Evolutionary conservation across 495 filamentous ascomycete genomes (phyloP).

Genomic region (Aspergillus conjunctus): DNA sequence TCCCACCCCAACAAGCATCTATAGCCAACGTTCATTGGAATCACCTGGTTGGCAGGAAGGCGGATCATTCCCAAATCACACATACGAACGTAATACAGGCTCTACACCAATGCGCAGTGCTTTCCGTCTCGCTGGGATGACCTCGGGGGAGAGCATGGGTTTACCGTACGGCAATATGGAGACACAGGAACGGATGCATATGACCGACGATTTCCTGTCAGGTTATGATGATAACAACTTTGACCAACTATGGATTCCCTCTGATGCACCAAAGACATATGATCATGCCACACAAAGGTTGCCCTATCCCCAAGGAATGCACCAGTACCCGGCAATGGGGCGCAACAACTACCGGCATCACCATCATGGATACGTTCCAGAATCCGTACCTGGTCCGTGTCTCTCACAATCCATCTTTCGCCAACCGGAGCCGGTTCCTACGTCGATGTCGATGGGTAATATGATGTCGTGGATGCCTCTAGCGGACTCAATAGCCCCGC

Average conservation of each 20-base stretch:
- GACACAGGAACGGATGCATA: conserved; percentile 41
- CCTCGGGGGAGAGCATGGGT: conserved; percentile 37
- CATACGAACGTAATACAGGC: conserved; percentile 37
- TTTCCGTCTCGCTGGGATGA: conserved; percentile 42
- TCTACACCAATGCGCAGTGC: conserved; percentile 43
- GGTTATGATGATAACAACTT: conserved; percentile 45
- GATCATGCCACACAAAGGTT: conserved; percentile 34
- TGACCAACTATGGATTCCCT: conserved; percentile 47
- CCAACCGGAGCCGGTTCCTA: conserved; percentile 42
- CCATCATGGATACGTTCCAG: conserved; percentile 40
- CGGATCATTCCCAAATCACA: conserved; percentile 33
- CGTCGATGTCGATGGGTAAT: conserved; percentile 48
- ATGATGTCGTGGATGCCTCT: conserved; percentile 47
- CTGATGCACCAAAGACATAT: conserved; percentile 45
- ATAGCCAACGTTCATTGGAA: conserved; percentile 46
- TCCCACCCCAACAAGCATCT: conserved; percentile 48
- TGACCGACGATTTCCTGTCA: conserved; percentile 44
- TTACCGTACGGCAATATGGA: conserved; percentile 42
- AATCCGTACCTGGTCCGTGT: conserved; percentile 47
- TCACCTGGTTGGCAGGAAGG: conserved; percentile 48
- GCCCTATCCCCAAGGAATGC: conserved; percentile 42
- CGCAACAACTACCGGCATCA: conserved; percentile 44
- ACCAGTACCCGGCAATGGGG: conserved; percentile 42
- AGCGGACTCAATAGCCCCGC: conserved; percentile 40
- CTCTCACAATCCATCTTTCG: conserved; percentile 49